Conservation (phyloP, 1,284 basidiomycete species). For the Vanrija humicola region DNA sequence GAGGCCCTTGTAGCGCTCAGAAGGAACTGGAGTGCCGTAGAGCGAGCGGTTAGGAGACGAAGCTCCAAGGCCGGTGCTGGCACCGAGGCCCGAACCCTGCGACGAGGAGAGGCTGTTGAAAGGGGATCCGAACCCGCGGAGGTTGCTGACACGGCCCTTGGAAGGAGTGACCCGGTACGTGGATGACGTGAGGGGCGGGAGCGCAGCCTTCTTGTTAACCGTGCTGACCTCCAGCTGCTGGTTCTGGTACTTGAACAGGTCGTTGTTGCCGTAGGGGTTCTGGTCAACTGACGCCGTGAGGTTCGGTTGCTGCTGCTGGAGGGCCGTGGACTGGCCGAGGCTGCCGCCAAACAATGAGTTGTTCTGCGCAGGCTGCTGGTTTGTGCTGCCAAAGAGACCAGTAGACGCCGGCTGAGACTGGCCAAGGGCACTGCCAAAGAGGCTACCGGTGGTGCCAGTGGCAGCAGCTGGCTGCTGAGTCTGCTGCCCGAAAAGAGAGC, state of each 20-base stretch:
- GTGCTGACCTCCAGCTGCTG: conserved; percentile 42
- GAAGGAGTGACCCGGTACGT: conserved; percentile 48
- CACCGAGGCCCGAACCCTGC: conserved; percentile 12
- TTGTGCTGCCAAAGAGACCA: conserved; percentile 17
- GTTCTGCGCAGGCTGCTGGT: conserved; percentile 4
- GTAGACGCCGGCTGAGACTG: conserved; percentile 31
- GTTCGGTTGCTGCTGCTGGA: conserved; percentile 46
- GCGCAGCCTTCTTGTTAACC: conserved; percentile 50
- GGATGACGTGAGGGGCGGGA: conserved; percentile 49
- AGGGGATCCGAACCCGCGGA: conserved; percentile 52
- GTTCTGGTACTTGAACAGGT: conserved; percentile 51
- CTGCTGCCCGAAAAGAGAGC: no score
- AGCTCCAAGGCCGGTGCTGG: conserved; percentile 36
- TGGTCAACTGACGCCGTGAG: conserved; percentile 82
- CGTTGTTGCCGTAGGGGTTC: conserved; percentile 77
- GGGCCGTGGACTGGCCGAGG: conserved; percentile 35
- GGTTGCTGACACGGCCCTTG: conserved; percentile 49
- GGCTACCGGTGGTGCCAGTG: conserved; percentile 34
- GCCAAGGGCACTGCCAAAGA: conserved; percentile 50
- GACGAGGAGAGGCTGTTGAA: conserved; percentile 25
- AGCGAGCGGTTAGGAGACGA: conserved; percentile 24
- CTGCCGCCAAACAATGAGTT: conserved; percentile 20
- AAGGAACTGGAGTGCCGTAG: conserved; percentile 32
- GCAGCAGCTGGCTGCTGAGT: conserved; percentile 18
- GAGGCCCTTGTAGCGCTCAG: conserved; percentile 53